Evolutionary conservation across 2,329 filamentous ascomycete genomes (phyloP), one percentile per base, ranked within the genome.

Genomic region (Chrysoporthe deuterocubensis): DNA sequence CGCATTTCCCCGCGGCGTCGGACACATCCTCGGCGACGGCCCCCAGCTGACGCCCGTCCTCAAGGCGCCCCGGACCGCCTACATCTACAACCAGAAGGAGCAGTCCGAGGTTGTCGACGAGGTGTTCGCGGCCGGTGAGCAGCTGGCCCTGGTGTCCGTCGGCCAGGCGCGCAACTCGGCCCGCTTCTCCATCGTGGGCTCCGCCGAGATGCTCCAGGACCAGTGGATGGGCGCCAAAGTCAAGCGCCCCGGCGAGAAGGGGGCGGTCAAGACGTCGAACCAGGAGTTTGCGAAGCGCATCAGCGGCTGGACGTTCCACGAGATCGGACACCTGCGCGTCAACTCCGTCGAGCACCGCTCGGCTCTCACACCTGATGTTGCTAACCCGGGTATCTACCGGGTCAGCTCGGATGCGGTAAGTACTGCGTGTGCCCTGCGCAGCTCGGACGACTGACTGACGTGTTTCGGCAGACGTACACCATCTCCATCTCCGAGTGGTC

Each of bases 341-440:
- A 93, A 93, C 77, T 88, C 86, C 74, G 86, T 98, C 71, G 87
- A 94, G 81, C 96, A 99, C 81, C 90, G 90, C 76, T 81, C 90
- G 65, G 80, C 88, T 46, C 83, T 79, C n/a, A 34, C 62, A 44
- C 76, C 77, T 59, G 85, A 87, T 71, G 85, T 85, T 71, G 85
- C 87, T 71, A 97, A 97, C 83, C 94, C 95, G 11, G 87, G 83
- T 66, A 94, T 98, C 72, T 99, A 99, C 83, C 89, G 96, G 72
- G 90, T 99, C 78, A 99, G 98, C 87, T 97, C 93, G 81, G 91
- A 97, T 76, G 94, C 97, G 74, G 94, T 97, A 87, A 78, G 93
- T 92, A 9, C 6, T 6, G 18, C n/a, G 57, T 18, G 9, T 18
- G 11, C 13, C 2, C 3, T 9, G 37, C 14, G 8, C 11, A 32